Evolutionary conservation across 805 yeast species (phyloP).

Genomic region (Wickerhamiella bombiphila): DNA sequence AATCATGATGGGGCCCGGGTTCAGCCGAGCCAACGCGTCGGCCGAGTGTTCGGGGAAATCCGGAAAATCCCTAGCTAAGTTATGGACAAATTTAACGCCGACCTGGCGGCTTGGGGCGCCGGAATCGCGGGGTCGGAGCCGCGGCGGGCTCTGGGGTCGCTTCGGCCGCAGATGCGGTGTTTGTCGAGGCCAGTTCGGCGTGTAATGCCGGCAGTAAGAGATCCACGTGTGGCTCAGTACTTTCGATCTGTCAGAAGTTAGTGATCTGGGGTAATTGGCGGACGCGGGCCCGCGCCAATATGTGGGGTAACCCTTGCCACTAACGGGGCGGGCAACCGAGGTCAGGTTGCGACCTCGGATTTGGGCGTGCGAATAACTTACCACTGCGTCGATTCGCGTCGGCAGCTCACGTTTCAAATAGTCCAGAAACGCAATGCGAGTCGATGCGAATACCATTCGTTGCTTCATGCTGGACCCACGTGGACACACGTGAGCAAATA

Average conservation of each 20-base stretch:
- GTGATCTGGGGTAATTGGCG: too few species aligned
- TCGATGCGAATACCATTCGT: slow-evolving; percentile 84
- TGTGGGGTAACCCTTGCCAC: too few species aligned
- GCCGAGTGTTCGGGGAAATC: neutral
- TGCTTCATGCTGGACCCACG: slow-evolving; percentile 79
- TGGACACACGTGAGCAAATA: slow-evolving; percentile 79
- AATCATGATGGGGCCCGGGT: too few species aligned
- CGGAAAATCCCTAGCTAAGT: neutral
- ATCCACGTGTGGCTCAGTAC: slow-evolving; percentile 12
- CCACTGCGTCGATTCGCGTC: slow-evolving; percentile 4
- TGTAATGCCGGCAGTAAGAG: slow-evolving; percentile 1
- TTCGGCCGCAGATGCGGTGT: slow-evolving; percentile 6
- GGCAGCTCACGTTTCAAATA: slow-evolving; percentile 12
- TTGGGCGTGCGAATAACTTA: too few species aligned
- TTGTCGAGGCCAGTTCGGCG: slow-evolving; percentile 6
- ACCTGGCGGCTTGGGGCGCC: slow-evolving; percentile 15
- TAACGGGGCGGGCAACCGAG: too few species aligned
- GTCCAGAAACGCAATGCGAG: slow-evolving; percentile 28
- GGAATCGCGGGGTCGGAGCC: slow-evolving; percentile 13
- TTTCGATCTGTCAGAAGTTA: slow-evolving; percentile 12
- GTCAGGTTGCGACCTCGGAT: too few species aligned
- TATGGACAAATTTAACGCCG: slow-evolving; percentile 4
- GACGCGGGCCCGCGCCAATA: too few species aligned
- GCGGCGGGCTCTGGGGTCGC: slow-evolving; percentile 14
- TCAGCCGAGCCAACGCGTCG: neutral